A percentile compares a stretch with the other conserved stretches of the same genome.
Evolutionary conservation across 164 flowering plant genomes (phyloP).

Genomic region (Vitis rupestris): DNA sequence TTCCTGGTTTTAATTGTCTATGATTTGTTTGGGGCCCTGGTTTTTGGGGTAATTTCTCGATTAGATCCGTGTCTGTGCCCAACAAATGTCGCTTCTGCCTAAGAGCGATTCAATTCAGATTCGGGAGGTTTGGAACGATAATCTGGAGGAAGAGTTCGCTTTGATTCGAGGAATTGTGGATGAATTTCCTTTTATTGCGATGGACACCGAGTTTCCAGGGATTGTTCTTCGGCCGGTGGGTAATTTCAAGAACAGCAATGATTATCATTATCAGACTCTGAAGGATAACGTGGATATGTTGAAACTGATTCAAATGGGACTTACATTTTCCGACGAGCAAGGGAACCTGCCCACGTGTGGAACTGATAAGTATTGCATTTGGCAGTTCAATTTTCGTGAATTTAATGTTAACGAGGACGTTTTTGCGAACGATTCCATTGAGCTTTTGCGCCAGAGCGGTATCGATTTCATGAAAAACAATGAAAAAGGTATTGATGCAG

Average conservation of each 20-base stretch:
- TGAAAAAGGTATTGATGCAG: conserved; percentile 28
- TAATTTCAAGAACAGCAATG: conserved; percentile 27
- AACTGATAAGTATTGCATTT: conserved; percentile 21
- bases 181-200: conserved; percentile 29
- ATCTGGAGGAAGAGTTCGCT: conserved; percentile 27
- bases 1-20: background rate
- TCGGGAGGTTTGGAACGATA: conserved; percentile 36
- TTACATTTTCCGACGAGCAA: conserved; percentile 32
- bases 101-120: conserved; percentile 30
- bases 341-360: conserved; percentile 34
- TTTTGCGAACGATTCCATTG: conserved; percentile 28
- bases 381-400: conserved; percentile 41
- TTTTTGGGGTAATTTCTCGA: background rate
- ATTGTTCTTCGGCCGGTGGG: conserved; percentile 33
- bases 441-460: conserved; percentile 30
- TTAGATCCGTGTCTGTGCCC: background rate
- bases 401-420: conserved; percentile 30
- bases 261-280: conserved; percentile 31
- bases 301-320: conserved; percentile 36
- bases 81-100: conserved; percentile 24
- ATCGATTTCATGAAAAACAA: conserved; percentile 28
- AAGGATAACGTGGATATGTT: conserved; percentile 33
- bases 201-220: conserved; percentile 46
- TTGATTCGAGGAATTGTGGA: conserved; percentile 29
- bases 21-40: background rate